These are phyloP conservation scores for Symmetrospora coprosmae DNA, from an alignment of 768 basidiomycete genomes.

Conservation along the genomic window DNA sequence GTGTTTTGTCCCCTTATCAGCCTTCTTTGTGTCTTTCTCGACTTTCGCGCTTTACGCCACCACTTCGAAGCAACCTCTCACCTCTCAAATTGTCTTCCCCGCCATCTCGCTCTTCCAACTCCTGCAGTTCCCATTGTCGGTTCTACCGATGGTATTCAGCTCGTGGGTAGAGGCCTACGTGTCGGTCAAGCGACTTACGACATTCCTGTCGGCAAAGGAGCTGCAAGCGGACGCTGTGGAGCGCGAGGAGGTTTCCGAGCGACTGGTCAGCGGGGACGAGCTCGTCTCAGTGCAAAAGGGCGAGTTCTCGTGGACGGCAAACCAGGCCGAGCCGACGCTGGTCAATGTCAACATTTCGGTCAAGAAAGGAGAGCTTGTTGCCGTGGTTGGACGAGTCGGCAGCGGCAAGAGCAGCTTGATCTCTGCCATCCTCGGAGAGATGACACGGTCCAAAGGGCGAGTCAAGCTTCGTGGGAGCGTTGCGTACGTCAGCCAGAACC, in stretches of 20 bases:
- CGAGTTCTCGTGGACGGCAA: slow-evolving; percentile 66
- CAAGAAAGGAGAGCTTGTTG: slow-evolving; percentile 68
- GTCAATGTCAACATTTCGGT: slow-evolving; percentile 54
- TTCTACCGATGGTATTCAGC: slow-evolving; percentile 21
- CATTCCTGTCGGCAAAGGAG: slow-evolving; percentile 62
- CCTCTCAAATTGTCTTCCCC: slow-evolving; percentile 88
- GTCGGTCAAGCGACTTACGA: slow-evolving; percentile 29
- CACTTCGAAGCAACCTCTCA: slow-evolving; percentile 48
- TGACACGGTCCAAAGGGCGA: slow-evolving; percentile 52
- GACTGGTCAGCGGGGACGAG: slow-evolving; percentile 48
- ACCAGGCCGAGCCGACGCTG: slow-evolving; percentile 49
- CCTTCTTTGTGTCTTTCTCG: slow-evolving; percentile 65
- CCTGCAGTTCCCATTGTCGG: slow-evolving; percentile 65
- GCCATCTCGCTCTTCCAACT: slow-evolving; percentile 80
- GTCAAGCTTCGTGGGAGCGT: slow-evolving; percentile 43
- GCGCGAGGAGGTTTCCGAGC: slow-evolving; percentile 43
- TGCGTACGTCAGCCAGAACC: slow-evolving; percentile 32
- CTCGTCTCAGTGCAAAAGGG: slow-evolving; percentile 58
- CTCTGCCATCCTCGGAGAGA: slow-evolving; percentile 20
- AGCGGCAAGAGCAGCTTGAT: slow-evolving; percentile 52
- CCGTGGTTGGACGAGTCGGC: slow-evolving; percentile 75
- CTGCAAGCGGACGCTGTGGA: slow-evolving; percentile 64
- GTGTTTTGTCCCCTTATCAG: slow-evolving; percentile 41
- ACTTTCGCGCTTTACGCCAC: slow-evolving; percentile 39
- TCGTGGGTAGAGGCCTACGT: slow-evolving; percentile 30